Conservation (phyloP, 2,329 filamentous ascomycete species). For the Dryadomyces sulphureus region DNA sequence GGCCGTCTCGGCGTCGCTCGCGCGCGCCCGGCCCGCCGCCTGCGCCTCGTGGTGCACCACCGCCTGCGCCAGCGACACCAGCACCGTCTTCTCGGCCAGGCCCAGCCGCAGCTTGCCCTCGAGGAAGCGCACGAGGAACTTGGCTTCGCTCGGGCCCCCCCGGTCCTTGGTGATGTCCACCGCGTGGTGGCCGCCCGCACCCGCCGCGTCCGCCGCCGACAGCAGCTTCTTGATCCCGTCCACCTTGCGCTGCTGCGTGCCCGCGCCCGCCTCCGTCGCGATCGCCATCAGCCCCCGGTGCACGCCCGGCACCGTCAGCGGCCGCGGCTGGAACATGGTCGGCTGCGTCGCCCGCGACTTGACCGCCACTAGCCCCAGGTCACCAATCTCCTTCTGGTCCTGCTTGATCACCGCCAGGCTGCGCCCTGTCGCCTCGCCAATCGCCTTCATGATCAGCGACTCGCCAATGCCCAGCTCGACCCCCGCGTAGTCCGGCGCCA, state of each 20-base stretch:
- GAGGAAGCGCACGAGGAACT: slow-evolving; percentile 81
- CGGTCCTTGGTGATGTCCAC: slow-evolving; percentile 87
- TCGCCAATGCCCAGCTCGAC: slow-evolving; percentile 98
- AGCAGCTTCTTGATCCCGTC: slow-evolving; percentile 91
- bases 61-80: slow-evolving; percentile 81
- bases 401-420: slow-evolving; percentile 82
- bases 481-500: slow-evolving; percentile 90
- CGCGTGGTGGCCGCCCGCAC: slow-evolving; percentile 52
- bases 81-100: slow-evolving; percentile 79
- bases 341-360: slow-evolving; percentile 92
- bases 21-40: slow-evolving; percentile 36
- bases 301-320: slow-evolving; percentile 73
- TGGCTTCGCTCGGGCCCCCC: slow-evolving; percentile 86
- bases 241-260: slow-evolving; percentile 80
- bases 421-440: slow-evolving; percentile 85
- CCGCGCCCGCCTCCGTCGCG: slow-evolving; percentile 73
- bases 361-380: slow-evolving; percentile 84
- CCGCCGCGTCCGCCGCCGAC: slow-evolving; percentile 71
- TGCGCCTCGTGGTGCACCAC: slow-evolving; percentile 72
- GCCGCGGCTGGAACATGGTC: slow-evolving; percentile 96
- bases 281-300: slow-evolving; percentile 80
- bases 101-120: slow-evolving; percentile 90
- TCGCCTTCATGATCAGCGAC: slow-evolving; percentile 96
- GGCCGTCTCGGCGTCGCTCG: slow-evolving; percentile 52
- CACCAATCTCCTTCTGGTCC: slow-evolving; percentile 92